Base-by-base conservation (phyloP, 306 rosid genomes). In the Sindora glabra region DNA sequence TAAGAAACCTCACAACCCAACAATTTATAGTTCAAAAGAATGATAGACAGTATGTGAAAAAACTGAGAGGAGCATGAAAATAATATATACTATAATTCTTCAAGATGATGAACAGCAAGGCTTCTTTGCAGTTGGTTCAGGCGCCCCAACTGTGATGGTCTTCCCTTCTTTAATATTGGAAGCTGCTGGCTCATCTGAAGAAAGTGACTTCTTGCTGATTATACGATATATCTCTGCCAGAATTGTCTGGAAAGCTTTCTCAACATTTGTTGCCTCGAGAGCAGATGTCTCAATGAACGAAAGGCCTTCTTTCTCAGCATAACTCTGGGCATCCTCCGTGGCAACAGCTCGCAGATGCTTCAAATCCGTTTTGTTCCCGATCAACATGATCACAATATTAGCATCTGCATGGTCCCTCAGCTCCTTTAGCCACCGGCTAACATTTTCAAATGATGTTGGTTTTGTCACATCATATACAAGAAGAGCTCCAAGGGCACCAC, bases 261-360 rank as follows among this genome's bases (percentile, higher is more conserved):
- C 96, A 0, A 88, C 98, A 15, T 92, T 92, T 0, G 83, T 79
- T 1, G 95, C 79, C 65, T 92, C 95, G 1, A 92, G 90, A 36
- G 98, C 98, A 48, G 98, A 92, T 0, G 98, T 92, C 78, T 92
- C 98, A 0, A 92, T 83, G 79, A 92, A 88, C 0, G 98, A 88
- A 13, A 92, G 92, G 13, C 86, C 92, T 65, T 92, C 98, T 58
- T 75, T 88, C 72, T 92, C 95, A 0, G 98, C 89, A 47, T 88
- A 92, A 55, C 79, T 65, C 69, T 86, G 96, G 5, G 95, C 92
- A 13, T 92, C 98, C 77, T 92, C 98, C 0, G 95, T 85, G 36
- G 92, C 95, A 42, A 88, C 92, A 0, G 85, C 98, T 32, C 90
- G 78, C 48, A 92, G 89, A 77, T 92, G 98, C 73, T 88, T 88